Conservation (phyloP, 1,284 basidiomycete species). For the Trichosporon ovoides region DNA sequence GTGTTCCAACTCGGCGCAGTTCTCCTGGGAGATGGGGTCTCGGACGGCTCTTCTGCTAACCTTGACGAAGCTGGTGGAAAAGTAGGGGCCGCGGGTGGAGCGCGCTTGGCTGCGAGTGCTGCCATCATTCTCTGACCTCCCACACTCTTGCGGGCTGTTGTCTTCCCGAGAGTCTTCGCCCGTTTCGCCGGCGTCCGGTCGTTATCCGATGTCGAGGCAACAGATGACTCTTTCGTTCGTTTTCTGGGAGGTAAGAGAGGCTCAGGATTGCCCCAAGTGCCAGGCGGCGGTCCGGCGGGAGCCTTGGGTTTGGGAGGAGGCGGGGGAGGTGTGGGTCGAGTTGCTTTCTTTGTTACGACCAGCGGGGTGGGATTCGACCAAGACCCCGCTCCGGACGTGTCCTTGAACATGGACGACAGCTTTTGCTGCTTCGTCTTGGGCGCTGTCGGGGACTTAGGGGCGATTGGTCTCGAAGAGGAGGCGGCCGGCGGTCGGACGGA, state of each 20-base stretch:
- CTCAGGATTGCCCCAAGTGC: constrained; percentile 17
- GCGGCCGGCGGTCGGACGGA: not conserved
- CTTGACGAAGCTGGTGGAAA: too few relatives aligned
- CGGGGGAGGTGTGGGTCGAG: too few relatives aligned
- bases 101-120: not conserved
- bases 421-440: not conserved
- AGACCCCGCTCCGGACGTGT: not conserved
- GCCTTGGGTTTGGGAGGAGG: not conserved
- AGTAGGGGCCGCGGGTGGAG: not conserved
- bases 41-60: not conserved
- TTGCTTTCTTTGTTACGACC: not conserved
- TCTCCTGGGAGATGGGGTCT: not conserved
- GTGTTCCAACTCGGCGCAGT: not conserved
- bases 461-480: not conserved
- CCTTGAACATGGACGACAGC: not conserved
- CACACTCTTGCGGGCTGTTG: constrained; percentile 5
- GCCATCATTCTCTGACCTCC: not conserved
- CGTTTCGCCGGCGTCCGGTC: not conserved
- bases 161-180: not conserved
- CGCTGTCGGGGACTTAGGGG: not conserved
- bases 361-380: constrained; percentile 8
- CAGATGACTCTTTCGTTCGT: not conserved
- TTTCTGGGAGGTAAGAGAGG: not conserved
- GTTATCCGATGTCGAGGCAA: not conserved
- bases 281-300: not conserved